Evolutionary conservation across 371 early-diverging fungal species (phyloP).

Genomic region (Apophysomyces trapeziformis): DNA sequence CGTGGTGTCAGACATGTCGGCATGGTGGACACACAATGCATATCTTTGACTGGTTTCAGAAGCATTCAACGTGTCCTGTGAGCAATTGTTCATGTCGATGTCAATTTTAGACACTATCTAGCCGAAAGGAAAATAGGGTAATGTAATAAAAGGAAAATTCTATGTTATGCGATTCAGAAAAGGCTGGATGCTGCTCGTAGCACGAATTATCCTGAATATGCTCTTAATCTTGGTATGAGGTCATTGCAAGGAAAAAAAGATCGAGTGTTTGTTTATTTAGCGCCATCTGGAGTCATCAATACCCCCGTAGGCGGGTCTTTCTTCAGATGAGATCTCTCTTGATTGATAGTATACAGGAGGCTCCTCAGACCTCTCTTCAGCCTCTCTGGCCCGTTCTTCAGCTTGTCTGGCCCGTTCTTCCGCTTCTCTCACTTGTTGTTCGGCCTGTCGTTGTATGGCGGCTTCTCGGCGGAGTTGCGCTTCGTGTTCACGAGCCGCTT

Average conservation of each 20-base stretch:
- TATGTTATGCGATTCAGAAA: no score
- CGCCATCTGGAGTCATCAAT: constrained; percentile 9
- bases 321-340: neutral
- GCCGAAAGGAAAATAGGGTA: neutral
- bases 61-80: constrained; percentile 86
- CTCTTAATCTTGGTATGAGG: no score
- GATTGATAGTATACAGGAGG: constrained; percentile 1
- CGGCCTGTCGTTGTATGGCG: neutral
- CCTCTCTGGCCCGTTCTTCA: constrained; percentile 3
- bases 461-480: neutral
- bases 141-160: neutral
- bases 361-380: neutral
- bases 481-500: constrained; percentile 3
- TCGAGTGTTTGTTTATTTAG: neutral
- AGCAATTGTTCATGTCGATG: constrained; percentile 85
- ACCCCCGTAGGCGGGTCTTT: neutral
- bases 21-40: constrained; percentile 96
- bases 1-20: constrained; percentile 96
- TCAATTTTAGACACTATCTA: constrained; percentile 21
- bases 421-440: neutral
- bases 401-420: constrained; percentile 4
- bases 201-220: no score
- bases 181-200: neutral
- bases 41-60: constrained; percentile 88
- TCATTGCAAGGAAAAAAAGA: neutral